Conservation (phyloP, 257 asterid genomes). For the Ballota nigra region DNA sequence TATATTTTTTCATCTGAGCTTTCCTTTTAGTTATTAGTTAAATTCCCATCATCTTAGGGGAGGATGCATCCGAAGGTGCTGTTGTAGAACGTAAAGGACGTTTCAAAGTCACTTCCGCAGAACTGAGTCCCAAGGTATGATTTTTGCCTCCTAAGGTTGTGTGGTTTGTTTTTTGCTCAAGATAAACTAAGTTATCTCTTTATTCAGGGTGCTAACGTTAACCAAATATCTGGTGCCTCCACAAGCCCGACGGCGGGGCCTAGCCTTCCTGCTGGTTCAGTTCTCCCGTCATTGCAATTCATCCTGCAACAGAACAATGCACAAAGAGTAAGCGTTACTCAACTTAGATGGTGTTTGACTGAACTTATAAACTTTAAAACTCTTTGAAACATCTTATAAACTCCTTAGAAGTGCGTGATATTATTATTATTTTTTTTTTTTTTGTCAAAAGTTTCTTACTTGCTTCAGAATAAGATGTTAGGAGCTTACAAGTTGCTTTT, state of each 20-base stretch:
- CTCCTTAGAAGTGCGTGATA: background rate
- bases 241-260: conserved; percentile 42
- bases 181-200: conserved; percentile 24
- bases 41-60: conserved; percentile 49
- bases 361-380: too few relatives aligned
- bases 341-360: background rate
- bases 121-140: conserved; percentile 62
- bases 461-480: background rate
- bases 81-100: conserved; percentile 83
- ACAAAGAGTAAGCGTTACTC: conserved; percentile 58
- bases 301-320: conserved; percentile 67
- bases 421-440: background rate
- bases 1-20: background rate
- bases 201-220: conserved; percentile 48
- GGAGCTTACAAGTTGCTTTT: background rate
- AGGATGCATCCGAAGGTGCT: conserved; percentile 77
- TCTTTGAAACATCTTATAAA: too few relatives aligned
- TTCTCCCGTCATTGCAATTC: conserved; percentile 67
- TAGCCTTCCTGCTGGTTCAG: conserved; percentile 40
- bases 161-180: background rate
- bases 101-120: conserved; percentile 88
- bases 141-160: background rate
- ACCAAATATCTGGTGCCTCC: conserved; percentile 46
- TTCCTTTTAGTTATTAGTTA: conserved; percentile 7
- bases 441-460: background rate